phyloP scores from a whole-genome alignment of 129 eudicot genomes.

The Flaveria ramosissima region DNA sequence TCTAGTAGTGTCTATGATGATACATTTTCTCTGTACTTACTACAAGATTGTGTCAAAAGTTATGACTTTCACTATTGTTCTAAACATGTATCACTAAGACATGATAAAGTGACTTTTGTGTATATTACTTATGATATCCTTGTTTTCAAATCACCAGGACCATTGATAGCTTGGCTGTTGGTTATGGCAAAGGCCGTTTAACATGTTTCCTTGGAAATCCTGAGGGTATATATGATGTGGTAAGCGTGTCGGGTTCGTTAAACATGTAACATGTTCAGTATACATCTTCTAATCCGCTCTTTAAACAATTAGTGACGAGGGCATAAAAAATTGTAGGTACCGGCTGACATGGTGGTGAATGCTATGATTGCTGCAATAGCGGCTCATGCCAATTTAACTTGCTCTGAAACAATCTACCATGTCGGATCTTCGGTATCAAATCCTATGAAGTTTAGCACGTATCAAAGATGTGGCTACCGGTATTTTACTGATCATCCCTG shows the following conservation, averaged over 20 bases:
- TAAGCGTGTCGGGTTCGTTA: constrained; percentile 26
- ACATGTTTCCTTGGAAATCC: constrained; percentile 76
- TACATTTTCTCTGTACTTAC: no score
- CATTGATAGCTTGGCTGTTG: constrained; percentile 81
- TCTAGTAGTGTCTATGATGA: no score
- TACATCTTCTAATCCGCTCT: not conserved
- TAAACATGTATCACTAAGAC: no score
- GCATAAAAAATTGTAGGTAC: not conserved
- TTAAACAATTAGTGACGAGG: not conserved
- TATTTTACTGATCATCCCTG: constrained; percentile 22
- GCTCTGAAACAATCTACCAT: constrained; percentile 18
- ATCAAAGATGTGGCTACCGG: not conserved
- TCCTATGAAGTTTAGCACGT: constrained; percentile 7
- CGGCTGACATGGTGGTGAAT: constrained; percentile 29
- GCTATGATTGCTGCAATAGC: constrained; percentile 15
- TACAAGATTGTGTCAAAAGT: no score
- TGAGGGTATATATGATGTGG: constrained; percentile 55
- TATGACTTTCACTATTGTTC: no score
- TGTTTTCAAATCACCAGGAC: constrained; percentile 47
- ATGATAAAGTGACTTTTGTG: no score
- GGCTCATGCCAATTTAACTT: constrained; percentile 15
- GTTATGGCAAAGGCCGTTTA: constrained; percentile 76
- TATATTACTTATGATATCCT: not conserved
- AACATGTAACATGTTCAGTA: not conserved
- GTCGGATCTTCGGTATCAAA: constrained; percentile 26